Conservation (phyloP, 768 basidiomycete genomes). For the Naganishia randhawae region DNA sequence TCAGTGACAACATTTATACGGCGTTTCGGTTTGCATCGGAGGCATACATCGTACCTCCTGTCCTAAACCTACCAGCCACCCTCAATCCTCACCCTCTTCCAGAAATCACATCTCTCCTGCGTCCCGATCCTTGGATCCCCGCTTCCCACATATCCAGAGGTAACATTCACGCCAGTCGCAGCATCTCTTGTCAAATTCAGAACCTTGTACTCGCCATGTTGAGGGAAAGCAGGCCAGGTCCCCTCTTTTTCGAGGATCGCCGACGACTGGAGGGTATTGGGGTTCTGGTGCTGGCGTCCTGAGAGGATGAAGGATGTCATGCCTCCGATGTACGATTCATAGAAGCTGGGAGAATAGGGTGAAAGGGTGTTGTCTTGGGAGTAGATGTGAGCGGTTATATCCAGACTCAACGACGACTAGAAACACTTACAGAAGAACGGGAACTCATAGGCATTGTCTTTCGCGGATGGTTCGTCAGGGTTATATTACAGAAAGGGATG, state of each 20-base stretch:
- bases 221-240: constrained; percentile 14
- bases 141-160: constrained; percentile 14
- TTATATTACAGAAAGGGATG: background rate
- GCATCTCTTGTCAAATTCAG: constrained; percentile 22
- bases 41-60: background rate
- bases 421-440: constrained; percentile 23
- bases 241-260: constrained; percentile 10
- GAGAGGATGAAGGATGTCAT: constrained; percentile 21
- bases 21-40: background rate
- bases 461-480: background rate
- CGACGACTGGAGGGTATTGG: constrained; percentile 10
- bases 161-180: constrained; percentile 14
- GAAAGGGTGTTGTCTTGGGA: constrained; percentile 22
- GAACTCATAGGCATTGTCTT: constrained; percentile 26
- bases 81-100: constrained; percentile 10
- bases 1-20: no score
- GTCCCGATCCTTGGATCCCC: constrained; percentile 10
- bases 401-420: background rate
- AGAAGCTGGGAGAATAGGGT: constrained; percentile 20
- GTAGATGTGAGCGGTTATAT: background rate
- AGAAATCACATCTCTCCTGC: constrained; percentile 18
- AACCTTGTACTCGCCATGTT: constrained; percentile 20
- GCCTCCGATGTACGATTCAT: constrained; percentile 21
- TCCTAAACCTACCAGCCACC: constrained; percentile 10
- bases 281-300: background rate